phyloP scores from a whole-genome alignment of 805 yeast species.

The Millerozyma miso region DNA sequence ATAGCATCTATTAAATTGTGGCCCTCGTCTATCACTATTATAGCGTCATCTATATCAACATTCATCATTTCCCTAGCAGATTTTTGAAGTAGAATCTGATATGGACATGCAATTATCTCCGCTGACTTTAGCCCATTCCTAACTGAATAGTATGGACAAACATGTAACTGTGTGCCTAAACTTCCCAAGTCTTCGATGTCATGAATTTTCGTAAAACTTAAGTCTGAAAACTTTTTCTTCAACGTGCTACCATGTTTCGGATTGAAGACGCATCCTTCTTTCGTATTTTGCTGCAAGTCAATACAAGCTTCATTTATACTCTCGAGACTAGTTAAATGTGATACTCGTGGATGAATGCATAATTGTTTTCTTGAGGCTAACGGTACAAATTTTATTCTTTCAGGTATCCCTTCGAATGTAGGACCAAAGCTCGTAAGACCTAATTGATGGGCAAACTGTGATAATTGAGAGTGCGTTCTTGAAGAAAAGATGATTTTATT shows the following conservation, averaged over 20 bases:
- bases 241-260: conserved; percentile 11
- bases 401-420: conserved; percentile 43
- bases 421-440: conserved; percentile 60
- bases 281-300: conserved; percentile 51
- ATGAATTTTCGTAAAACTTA: conserved; percentile 50
- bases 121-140: conserved; percentile 53
- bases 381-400: conserved; percentile 63
- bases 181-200: conserved; percentile 77
- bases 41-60: conserved; percentile 55
- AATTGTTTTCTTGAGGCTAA: conserved; percentile 82
- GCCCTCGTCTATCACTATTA: conserved; percentile 87
- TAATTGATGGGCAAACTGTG: conserved; percentile 75
- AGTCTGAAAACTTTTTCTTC: conserved; percentile 45
- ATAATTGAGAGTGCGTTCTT: conserved; percentile 85
- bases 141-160: conserved; percentile 82
- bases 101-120: conserved; percentile 82
- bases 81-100: conserved; percentile 67
- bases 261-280: conserved; percentile 22
- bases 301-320: conserved; percentile 77
- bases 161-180: conserved; percentile 51
- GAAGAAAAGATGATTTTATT: conserved; percentile 64
- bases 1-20: conserved; percentile 83
- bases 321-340: conserved; percentile 41
- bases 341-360: conserved; percentile 68
- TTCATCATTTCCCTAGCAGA: conserved; percentile 57